Conservation (phyloP, 2,329 filamentous ascomycete species). For the Ophiostoma tasmaniense region DNA sequence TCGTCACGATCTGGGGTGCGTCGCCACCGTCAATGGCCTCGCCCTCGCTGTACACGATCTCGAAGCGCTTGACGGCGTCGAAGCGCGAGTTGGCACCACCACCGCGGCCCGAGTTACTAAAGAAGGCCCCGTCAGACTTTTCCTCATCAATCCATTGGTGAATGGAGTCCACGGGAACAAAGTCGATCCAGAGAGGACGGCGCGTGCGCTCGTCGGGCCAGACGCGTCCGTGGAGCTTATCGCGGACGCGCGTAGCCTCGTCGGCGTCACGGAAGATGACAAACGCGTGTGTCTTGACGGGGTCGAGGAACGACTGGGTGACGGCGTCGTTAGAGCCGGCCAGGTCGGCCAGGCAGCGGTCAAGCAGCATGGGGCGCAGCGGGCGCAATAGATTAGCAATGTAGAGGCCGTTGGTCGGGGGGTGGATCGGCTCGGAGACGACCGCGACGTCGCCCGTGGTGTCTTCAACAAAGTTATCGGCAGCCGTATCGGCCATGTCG, state of each 20-base stretch:
- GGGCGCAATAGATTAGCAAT: conserved; percentile 88
- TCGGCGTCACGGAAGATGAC: conserved; percentile 60
- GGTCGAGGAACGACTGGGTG: conserved; percentile 67
- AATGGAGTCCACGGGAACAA: conserved; percentile 69
- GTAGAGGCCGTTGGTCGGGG: conserved; percentile 70
- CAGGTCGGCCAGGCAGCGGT: conserved; percentile 59
- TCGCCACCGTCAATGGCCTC: conserved; percentile 40
- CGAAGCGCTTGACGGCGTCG: conserved; percentile 47
- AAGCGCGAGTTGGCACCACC: conserved; percentile 22
- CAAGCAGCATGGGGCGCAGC: conserved; percentile 59
- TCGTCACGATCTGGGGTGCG: conserved; percentile 40
- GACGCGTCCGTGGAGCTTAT: conserved; percentile 64
- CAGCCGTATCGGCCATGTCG: conserved; percentile 19
- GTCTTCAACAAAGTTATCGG: conserved; percentile 3
- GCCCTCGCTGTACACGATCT: conserved; percentile 59
- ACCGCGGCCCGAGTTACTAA: conserved; percentile 22
- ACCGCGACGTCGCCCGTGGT: conserved; percentile 22
- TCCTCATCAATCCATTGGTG: conserved; percentile 66
- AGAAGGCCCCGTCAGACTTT: conserved; percentile 32
- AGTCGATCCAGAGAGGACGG: conserved; percentile 82
- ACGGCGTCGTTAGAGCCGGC: conserved; percentile 48
- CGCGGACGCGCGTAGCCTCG: conserved; percentile 68
- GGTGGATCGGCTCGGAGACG: conserved; percentile 54
- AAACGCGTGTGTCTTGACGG: conserved; percentile 81
- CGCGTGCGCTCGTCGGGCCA: conserved; percentile 85